Base-by-base conservation (phyloP, 345 rosid genomes). In the Pelargonium nanum region DNA sequence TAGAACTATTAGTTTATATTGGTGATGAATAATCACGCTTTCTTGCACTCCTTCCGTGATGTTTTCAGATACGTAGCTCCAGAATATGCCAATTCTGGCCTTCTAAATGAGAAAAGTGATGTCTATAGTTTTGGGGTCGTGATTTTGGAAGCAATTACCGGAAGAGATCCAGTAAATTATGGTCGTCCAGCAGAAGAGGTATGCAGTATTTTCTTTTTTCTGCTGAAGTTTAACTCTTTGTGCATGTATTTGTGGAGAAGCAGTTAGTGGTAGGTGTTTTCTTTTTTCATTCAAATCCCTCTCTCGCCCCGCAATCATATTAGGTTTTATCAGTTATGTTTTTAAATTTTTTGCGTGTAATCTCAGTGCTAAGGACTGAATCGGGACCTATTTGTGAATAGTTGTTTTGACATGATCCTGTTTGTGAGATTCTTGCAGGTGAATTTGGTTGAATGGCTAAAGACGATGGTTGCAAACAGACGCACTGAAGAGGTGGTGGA, bases 131-230 rank as follows among this genome's bases (percentile, higher is more conserved):
- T 82, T 64, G 98, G 96, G 26, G 91, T 92, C 70, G 81, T 92
- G 75, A 82, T 92, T 56, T 70, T 92, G 74, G 98, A 92, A 81
- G 92, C 98, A 55, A 81, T 92, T 57, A 92, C 98, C n/a, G 96
- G 98, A 76, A 82, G 98, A 79, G 92, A 92, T 65, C 98, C 96
- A 0, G 93, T 92, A 62, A 96, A 92, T 75, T 85, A 89, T 69
- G 85, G 73, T 6, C 87, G 93, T 21, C 93, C 95, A 72, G 85
- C 83, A 67, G 78, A 84, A 21, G 98, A 92, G 91, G 98, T 92
- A 80, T 51, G 32, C 52, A 48, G 24, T 26, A 52, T 24, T 56
- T 57, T 30, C 40, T 30, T n/a, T 12, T 30, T 12, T 30, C 40
- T 2, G 0, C n/a, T n/a, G n/a, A n/a, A n/a, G n/a, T n/a, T n/a